phyloP scores from a whole-genome alignment of 2,329 filamentous ascomycete genomes.

The Pestalotiopsis fici region DNA sequence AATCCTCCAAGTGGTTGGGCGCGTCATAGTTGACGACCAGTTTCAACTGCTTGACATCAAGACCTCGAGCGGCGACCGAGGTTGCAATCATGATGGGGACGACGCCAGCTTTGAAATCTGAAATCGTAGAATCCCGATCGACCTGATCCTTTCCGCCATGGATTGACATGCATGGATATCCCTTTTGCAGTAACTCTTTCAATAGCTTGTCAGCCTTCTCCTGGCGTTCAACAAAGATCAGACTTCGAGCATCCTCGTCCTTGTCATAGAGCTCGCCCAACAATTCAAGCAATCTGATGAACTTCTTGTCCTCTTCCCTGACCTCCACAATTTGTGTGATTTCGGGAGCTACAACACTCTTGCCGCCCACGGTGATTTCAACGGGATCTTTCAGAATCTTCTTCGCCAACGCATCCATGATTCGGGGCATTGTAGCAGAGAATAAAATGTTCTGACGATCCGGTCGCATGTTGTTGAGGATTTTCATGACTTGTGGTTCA shows the following conservation, averaged over 20 bases:
- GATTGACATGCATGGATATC: conserved; percentile 90
- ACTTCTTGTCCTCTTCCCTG: conserved; percentile 79
- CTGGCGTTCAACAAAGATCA: conserved; percentile 92
- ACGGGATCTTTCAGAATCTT: conserved; percentile 85
- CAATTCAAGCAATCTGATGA: conserved; percentile 79
- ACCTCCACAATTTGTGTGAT: conserved; percentile 94
- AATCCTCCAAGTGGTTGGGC: conserved; percentile 93
- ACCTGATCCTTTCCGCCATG: conserved; percentile 93
- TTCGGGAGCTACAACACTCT: conserved; percentile 83
- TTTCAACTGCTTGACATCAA: conserved; percentile 95
- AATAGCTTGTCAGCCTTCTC: conserved; percentile 83
- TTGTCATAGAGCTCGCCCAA: conserved; percentile 83
- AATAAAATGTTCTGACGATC: conserved; percentile 94
- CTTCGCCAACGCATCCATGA: conserved; percentile 87
- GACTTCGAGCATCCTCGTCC: conserved; percentile 85
- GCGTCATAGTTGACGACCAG: conserved; percentile 95
- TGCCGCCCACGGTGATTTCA: conserved; percentile 89
- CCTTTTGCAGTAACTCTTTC: conserved; percentile 77
- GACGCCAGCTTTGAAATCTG: conserved; percentile 90
- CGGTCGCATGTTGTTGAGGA: conserved; percentile 87
- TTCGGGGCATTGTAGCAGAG: conserved; percentile 92
- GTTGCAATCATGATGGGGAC: conserved; percentile 91
- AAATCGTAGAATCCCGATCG: conserved; percentile 88
- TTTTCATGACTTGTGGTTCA: conserved; percentile 96
- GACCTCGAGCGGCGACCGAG: conserved; percentile 88